A percentile compares a stretch with the other conserved stretches of the same genome.
Evolutionary conservation across 2,329 filamentous ascomycete species (phyloP).

Genomic region (Fusarium abutilonis): DNA sequence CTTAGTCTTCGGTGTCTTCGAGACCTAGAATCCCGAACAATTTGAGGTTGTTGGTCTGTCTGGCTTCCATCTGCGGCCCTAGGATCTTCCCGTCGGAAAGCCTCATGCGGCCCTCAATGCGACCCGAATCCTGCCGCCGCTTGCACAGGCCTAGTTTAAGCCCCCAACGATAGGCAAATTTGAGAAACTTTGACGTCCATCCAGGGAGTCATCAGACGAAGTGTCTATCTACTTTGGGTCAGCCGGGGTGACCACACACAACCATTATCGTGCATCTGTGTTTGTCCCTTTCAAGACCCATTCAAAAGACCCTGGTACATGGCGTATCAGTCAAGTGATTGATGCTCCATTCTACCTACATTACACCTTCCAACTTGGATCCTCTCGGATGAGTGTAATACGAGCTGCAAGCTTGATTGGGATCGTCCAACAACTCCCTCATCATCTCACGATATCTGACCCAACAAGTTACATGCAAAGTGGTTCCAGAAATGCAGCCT

Average conservation of each 20-base stretch:
- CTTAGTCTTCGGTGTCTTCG: conserved; percentile 12
- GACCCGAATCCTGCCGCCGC: conserved; percentile 26
- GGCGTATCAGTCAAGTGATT: conserved; percentile 47
- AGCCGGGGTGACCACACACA: conserved; percentile 25
- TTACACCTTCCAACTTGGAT: conserved; percentile 35
- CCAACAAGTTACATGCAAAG: conserved; percentile 43
- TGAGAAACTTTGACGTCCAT: conserved; percentile 12
- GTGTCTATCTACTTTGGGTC: conserved; percentile 11
- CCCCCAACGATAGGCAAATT: conserved; percentile 12
- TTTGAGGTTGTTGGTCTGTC: conserved; percentile 27
- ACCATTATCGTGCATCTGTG: conserved; percentile 30
- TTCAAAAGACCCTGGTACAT: conserved; percentile 43
- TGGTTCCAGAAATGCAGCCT: conserved; percentile 24
- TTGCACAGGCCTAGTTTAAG: conserved; percentile 12
- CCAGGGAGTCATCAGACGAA: conserved; percentile 1
- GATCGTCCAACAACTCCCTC: conserved; percentile 27
- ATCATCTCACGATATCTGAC: conserved; percentile 14
- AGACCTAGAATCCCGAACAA: conserved; percentile 9
- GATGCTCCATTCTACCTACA: conserved; percentile 27
- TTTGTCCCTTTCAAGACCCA: conserved; percentile 27
- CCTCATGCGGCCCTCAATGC: conserved; percentile 41
- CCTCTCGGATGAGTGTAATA: conserved; percentile 21
- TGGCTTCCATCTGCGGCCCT: conserved; percentile 27
- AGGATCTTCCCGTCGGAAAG: conserved; percentile 41
- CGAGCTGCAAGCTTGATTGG: conserved; percentile 33